phyloP scores from a whole-genome alignment of 306 rosid genomes.

The Malus fusca region DNA sequence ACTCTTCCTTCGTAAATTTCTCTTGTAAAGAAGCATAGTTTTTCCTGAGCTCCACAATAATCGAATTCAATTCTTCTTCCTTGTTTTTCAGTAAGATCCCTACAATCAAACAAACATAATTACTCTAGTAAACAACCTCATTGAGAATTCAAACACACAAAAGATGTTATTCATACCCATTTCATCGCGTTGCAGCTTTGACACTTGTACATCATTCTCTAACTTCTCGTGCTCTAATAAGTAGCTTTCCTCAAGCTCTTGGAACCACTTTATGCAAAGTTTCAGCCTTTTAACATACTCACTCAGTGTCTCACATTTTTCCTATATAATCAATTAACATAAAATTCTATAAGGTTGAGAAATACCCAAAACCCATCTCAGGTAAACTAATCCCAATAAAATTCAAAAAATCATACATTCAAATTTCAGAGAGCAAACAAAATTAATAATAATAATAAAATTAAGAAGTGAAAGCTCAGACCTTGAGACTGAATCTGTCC shows the following conservation, averaged over 20 bases:
- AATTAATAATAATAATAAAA: not conserved
- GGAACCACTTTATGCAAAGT: slow-evolving; percentile 90
- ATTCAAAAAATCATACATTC: not conserved
- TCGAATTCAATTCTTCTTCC: slow-evolving; percentile 84
- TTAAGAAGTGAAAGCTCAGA: slow-evolving; percentile 13
- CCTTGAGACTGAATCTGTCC: slow-evolving; percentile 94
- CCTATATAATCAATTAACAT: slow-evolving; percentile 39
- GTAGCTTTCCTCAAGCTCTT: slow-evolving; percentile 80
- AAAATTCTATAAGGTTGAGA: not conserved
- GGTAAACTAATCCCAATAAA: not conserved
- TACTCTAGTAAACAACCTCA: slow-evolving; percentile 3
- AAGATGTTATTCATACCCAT: slow-evolving; percentile 39
- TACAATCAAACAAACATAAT: slow-evolving; percentile 22
- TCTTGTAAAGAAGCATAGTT: slow-evolving; percentile 63
- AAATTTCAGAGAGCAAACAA: not conserved
- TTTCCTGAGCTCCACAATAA: slow-evolving; percentile 67
- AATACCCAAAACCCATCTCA: slow-evolving; percentile 8
- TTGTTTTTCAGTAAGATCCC: slow-evolving; percentile 64
- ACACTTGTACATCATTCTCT: slow-evolving; percentile 51
- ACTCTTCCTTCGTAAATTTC: slow-evolving; percentile 70
- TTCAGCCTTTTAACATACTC: slow-evolving; percentile 90
- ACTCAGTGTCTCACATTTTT: slow-evolving; percentile 87
- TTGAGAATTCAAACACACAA: not conserved
- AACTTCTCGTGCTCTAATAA: slow-evolving; percentile 71
- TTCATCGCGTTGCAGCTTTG: slow-evolving; percentile 63